Evolutionary conservation across 495 filamentous ascomycete species (phyloP).

Genomic region (Xylaria longipes): DNA sequence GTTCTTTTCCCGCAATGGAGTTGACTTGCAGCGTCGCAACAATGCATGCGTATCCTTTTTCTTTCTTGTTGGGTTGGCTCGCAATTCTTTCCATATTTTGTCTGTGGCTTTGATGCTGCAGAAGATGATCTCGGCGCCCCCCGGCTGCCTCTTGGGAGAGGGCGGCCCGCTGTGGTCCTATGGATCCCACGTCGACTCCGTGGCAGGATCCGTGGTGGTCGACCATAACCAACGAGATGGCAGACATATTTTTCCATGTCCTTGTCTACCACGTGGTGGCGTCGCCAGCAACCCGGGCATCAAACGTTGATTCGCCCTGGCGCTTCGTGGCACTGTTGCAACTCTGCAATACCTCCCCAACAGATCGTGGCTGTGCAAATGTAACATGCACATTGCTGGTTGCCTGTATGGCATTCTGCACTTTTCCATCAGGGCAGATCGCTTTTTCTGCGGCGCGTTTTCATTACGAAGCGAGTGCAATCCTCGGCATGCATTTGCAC

Average conservation of each 20-base stretch:
- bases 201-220: background rate
- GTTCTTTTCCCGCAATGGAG: background rate
- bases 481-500: background rate
- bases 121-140: constrained; percentile 8
- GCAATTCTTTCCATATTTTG: background rate
- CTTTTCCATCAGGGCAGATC: constrained; percentile 13
- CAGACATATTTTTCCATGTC: background rate
- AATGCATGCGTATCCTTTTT: background rate
- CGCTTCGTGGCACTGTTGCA: constrained; percentile 1
- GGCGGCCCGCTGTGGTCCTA: background rate
- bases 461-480: background rate
- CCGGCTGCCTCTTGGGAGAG: background rate
- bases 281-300: background rate
- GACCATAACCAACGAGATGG: background rate
- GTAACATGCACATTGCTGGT: constrained; percentile 13
- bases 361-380: constrained; percentile 18
- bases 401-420: constrained; percentile 8
- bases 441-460: background rate
- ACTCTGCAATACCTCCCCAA: background rate
- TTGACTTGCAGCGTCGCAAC: background rate
- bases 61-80: background rate
- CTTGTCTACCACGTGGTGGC: constrained; percentile 28
- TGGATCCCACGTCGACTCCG: background rate
- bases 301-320: background rate
- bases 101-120: background rate